phyloP scores from a whole-genome alignment of 1,139 yeast genomes.

The Hansenula sp. region DNA sequence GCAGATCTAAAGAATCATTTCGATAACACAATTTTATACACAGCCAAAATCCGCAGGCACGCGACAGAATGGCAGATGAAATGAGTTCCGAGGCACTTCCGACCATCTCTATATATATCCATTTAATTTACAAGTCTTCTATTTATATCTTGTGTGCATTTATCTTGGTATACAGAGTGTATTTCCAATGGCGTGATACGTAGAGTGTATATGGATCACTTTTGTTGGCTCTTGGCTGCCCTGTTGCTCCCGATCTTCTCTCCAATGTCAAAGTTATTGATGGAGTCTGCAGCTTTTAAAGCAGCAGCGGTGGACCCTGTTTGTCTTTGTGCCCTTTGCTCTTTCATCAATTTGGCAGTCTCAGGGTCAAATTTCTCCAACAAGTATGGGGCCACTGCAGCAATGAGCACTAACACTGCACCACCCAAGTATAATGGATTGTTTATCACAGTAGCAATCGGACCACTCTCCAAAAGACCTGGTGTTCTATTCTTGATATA shows the following conservation, averaged over 20 bases:
- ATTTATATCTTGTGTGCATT: too few relatives aligned
- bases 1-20: too few relatives aligned
- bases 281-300: constrained; percentile 7
- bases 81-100: not conserved
- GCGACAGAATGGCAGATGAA: too few relatives aligned
- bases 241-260: not conserved
- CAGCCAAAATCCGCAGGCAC: too few relatives aligned
- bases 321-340: constrained; percentile 23
- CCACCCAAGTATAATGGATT: constrained; percentile 33
- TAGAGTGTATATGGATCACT: not conserved
- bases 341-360: constrained; percentile 29
- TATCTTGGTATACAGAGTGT: too few relatives aligned
- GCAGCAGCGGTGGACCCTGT: constrained; percentile 8
- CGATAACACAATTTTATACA: too few relatives aligned
- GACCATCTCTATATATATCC: too few relatives aligned
- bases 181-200: too few relatives aligned
- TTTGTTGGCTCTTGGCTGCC: not conserved
- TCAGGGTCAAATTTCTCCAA: constrained; percentile 36
- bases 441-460: constrained; percentile 29
- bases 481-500: constrained; percentile 27
- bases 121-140: too few relatives aligned
- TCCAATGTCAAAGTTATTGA: constrained; percentile 1
- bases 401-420: constrained; percentile 22
- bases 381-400: constrained; percentile 28
- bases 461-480: constrained; percentile 30